A percentile compares a stretch with the other conserved stretches of the same genome.
phyloP scores from a whole-genome alignment of 1,284 basidiomycete species.

The Fereydounia khargensis region DNA sequence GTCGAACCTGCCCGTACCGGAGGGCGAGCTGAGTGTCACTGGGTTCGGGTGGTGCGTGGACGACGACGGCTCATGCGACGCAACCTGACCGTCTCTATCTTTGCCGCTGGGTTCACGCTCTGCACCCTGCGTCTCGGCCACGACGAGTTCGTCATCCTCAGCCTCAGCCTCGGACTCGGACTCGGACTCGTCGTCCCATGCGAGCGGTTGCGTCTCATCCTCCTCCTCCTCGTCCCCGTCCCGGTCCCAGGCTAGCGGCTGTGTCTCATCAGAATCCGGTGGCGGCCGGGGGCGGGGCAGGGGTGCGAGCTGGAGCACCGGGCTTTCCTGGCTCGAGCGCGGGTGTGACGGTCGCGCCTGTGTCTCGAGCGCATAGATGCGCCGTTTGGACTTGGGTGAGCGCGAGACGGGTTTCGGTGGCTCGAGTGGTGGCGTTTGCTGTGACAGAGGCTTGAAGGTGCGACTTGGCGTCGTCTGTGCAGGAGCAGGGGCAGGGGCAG shows the following conservation, averaged over 20 bases:
- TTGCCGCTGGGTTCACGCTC: too few species aligned
- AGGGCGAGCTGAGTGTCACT: too few species aligned
- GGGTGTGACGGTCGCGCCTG: constrained; percentile 2
- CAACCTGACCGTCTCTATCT: too few species aligned
- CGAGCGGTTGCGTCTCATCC: background rate
- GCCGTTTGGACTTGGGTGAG: constrained; percentile 18
- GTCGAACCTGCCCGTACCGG: background rate
- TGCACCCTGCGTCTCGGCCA: background rate
- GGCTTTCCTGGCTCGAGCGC: background rate
- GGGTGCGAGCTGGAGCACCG: constrained; percentile 5
- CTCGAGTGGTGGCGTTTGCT: background rate
- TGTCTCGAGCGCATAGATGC: constrained; percentile 31
- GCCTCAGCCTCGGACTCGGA: too few species aligned
- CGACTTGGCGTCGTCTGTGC: too few species aligned
- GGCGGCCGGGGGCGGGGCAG: background rate
- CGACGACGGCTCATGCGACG: too few species aligned
- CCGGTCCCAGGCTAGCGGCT: constrained; percentile 11
- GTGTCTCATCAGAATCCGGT: constrained; percentile 7
- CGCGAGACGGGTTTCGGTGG: constrained; percentile 3
- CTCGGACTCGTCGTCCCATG: too few species aligned
- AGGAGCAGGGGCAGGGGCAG: too few species aligned
- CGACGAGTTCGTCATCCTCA: too few species aligned
- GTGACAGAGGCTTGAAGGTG: too few species aligned
- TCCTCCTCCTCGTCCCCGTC: background rate
- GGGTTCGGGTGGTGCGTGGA: too few species aligned